A percentile compares a stretch with the other conserved stretches of the same genome.
phyloP scores from a whole-genome alignment of 192 early-diverging fungal genomes.

The Coemansia sp. region DNA sequence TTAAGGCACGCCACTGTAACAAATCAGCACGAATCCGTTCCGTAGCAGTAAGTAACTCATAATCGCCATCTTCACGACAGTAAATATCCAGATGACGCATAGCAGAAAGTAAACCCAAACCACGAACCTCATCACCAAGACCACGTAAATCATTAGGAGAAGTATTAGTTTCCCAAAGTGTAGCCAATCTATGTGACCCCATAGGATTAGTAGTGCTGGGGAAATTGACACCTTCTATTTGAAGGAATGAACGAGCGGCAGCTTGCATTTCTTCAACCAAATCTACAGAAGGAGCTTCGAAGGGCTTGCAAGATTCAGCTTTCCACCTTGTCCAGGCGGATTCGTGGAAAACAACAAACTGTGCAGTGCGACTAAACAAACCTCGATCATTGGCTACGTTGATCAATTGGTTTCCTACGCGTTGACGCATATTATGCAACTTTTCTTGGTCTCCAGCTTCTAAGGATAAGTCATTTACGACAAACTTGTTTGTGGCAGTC shows the following conservation, averaged over 20 bases:
- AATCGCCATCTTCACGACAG: slow-evolving; percentile 48
- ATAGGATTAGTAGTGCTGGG: not conserved
- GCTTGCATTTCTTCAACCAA: slow-evolving; percentile 43
- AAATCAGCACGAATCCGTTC: slow-evolving; percentile 43
- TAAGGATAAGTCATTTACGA: slow-evolving; percentile 50
- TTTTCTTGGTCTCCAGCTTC: slow-evolving; percentile 51
- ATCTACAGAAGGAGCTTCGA: slow-evolving; percentile 58
- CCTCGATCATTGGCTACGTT: slow-evolving; percentile 59
- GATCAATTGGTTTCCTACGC: slow-evolving; percentile 55
- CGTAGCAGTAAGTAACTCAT: slow-evolving; percentile 43
- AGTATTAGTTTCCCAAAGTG: slow-evolving; percentile 21
- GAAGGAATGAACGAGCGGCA: slow-evolving; percentile 25
- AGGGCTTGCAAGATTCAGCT: slow-evolving; percentile 67
- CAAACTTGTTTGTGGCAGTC: slow-evolving; percentile 59
- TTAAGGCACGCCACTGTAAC: slow-evolving; percentile 47
- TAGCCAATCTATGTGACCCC: slow-evolving; percentile 23
- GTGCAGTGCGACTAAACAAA: slow-evolving; percentile 64
- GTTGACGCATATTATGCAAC: slow-evolving; percentile 55
- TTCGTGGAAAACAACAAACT: slow-evolving; percentile 71
- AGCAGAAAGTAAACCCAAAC: slow-evolving; percentile 22
- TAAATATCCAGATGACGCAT: slow-evolving; percentile 39
- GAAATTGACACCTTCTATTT: slow-evolving; percentile 7
- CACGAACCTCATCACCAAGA: slow-evolving; percentile 26
- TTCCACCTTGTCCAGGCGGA: slow-evolving; percentile 84
- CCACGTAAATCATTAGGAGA: slow-evolving; percentile 12